These are phyloP conservation scores for Gloeostereum incarnatum DNA, from an alignment of 768 basidiomycete species.

Conservation along the genomic window DNA sequence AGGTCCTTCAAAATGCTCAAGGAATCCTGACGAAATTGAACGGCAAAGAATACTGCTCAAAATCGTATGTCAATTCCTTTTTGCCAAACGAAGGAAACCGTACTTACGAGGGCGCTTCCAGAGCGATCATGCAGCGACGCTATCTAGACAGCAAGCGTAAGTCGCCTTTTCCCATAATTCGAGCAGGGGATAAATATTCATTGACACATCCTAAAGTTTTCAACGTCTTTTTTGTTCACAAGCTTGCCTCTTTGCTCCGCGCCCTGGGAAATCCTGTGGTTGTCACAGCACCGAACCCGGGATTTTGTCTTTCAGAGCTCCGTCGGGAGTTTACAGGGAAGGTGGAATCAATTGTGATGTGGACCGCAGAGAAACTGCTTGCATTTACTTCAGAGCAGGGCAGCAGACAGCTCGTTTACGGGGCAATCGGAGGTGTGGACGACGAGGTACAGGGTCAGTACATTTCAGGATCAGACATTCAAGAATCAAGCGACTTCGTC, in stretches of 20 bases:
- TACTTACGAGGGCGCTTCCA: no score
- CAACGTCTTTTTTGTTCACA: conserved; percentile 12
- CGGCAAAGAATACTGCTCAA: conserved; percentile 10
- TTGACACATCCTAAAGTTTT: conserved; percentile 8
- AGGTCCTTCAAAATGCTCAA: conserved; percentile 3
- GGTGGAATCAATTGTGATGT: background rate
- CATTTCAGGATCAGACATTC: conserved; percentile 4
- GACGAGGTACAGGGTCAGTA: conserved; percentile 11
- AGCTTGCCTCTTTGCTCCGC: no score
- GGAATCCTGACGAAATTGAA: conserved; percentile 11
- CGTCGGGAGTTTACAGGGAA: conserved; percentile 1
- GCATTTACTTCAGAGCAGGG: conserved; percentile 14
- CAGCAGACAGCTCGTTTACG: conserved; percentile 11
- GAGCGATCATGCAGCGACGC: background rate
- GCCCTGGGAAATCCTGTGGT: conserved; percentile 8
- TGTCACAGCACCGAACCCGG: conserved; percentile 11
- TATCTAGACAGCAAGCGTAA: conserved; percentile 7
- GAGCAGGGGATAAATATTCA: no score
- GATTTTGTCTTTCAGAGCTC: conserved; percentile 13
- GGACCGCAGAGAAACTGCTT: conserved; percentile 4
- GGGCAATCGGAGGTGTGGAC: conserved; percentile 3
- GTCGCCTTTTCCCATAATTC: background rate
- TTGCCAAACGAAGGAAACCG: no score
- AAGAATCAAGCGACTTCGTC: conserved; percentile 13
- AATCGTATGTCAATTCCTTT: no score